Evolutionary conservation across 345 rosid species (phyloP), one percentile per base, ranked within the genome.

Genomic region (Raphanus sativus): DNA sequence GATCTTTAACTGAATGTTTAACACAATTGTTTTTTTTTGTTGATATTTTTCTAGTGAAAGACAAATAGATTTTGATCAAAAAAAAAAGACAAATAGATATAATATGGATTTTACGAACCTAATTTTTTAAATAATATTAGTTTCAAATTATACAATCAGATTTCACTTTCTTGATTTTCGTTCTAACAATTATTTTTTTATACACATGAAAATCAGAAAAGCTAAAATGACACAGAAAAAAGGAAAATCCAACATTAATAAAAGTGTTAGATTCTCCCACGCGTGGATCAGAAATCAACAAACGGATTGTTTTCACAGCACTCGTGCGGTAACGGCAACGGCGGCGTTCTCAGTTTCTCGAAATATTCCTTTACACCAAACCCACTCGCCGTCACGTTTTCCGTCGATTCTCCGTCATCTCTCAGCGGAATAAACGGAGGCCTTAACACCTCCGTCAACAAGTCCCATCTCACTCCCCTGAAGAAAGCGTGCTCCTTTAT

Each of bases 401-500:
- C 81, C 75, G 68, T 63, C 33, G 76, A 73, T 5, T 83, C 84
- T 2, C 26, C 75, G 17, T 90, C 92, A 25, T 89, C 96, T 42
- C 86, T 8, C 0, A 82, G 64, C 8, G 99, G 98, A 26, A 92
- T 88, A 80, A 81, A 89, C 72, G 98, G 99, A 5, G 99, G 96
- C 30, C 97, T 89, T 36, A 82, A 71, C 21, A 92, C 96, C 17
- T 87, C 90, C 80, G 90, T 88, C 38, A 95, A 76, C 5, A 90
- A 60, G 71, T 92, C 93, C 99, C 99, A 95, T 85, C 50, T 77
- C 4, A 91, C 81, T 12, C 93, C 96, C 59, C 61, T 76, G 62
- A 95, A 95, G 81, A 95, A 95, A 74, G 65, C 80, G 79, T 95
- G 99, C 66, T 82, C 88, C 85, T 86, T 95, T 77, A 95, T 82